Base-by-base conservation (phyloP, 768 basidiomycete species). In the Suillus clintonianus region DNA sequence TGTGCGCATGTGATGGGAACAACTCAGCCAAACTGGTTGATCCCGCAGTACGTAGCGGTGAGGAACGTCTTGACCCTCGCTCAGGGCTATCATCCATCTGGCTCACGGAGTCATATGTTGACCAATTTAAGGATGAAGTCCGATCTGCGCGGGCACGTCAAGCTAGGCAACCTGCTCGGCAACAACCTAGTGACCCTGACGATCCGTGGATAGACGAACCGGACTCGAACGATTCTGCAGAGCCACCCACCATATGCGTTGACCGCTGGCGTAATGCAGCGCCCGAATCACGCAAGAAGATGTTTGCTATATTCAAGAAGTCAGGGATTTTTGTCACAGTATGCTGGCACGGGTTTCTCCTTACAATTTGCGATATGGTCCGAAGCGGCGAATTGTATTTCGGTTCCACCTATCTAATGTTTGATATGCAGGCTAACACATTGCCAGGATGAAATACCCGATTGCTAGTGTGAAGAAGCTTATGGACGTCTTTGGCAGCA, bases 341-440 rank as follows among this genome's bases (percentile, higher is more conserved):
- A 0, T 70, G 69, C 27, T 22, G 27, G 0, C 68, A 67, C 48
- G 14, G 32, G 3, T 62, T 69, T 27, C 42, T 69, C 1, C 17
- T 70, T 0, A 3, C 67, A 0, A 45, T 3, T 0, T 70, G 65
- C 8, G 55, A 70, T 13, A 70, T 70, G 68, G 34, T 70, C 9
- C 53, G 64, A 22, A 70, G 69, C 22, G 62, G 65, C 0, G 60
- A 70, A 7, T 9, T 70, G 68, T 70, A 10, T n/a, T n/a, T n/a
- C n/a, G 10, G 62, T 63, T 19, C 15, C 1, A 36, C n/a, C n/a
- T n/a, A 32, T 30, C 37, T 39, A 3, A n/a, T n/a, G 30, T 2
- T 53, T 19, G 37, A 6, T 5, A 17, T 48, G 0, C 17, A 10
- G 30, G 24, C 14, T 37, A 1, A 36, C 56, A 50, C 3, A 51